Evolutionary conservation across 2,329 filamentous ascomycete genomes (phyloP), one percentile per base, ranked within the genome.

Genomic region (Xylaria sp.): DNA sequence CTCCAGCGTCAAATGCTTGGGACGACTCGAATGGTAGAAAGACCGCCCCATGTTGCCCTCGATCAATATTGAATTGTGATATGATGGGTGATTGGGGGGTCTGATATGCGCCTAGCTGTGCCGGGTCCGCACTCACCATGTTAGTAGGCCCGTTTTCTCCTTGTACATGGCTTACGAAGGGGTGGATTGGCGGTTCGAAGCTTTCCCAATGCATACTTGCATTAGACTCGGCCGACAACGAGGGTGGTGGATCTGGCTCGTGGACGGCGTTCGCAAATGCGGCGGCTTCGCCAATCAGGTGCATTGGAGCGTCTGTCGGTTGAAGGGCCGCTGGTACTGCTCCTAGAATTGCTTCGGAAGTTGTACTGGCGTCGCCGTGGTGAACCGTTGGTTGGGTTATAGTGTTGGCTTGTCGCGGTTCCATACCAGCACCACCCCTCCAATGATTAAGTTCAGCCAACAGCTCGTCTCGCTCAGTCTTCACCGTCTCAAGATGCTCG

Each of bases 361-460:
- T 21, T 5, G 51, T 54, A 61, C 61, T 53, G 44, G 55, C n/a
- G 21, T 65, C 57, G 63, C 53, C 32, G 40, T 62, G 68, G 27
- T 62, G 64, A 13, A 63, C 50, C 1, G 60, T 40, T 1, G 64
- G 44, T 6, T 67, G 67, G 44, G 4, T 29, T 32, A 68, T 42
- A 12, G 53, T 60, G 48, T 58, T 65, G 6, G 60, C 59, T 32
- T 54, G 70, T 70, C 73, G 71, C 57, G 72, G 63, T 62, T 76
- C 59, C 71, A 74, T 71, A 51, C 42, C 70, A 48, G 69, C 72
- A 10, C 65, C 42, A n/a, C 50, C 63, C 58, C 74, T 63, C 74
- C 74, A 74, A 21, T 71, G 70, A 44, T 74, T 71, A 13, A 75
- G 65, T 42, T 74, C 74, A 48, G 66, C 67, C 53, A 74, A 37